Conservation (phyloP, 73 alveolate species). For the Paramecium primaurelia region DNA sequence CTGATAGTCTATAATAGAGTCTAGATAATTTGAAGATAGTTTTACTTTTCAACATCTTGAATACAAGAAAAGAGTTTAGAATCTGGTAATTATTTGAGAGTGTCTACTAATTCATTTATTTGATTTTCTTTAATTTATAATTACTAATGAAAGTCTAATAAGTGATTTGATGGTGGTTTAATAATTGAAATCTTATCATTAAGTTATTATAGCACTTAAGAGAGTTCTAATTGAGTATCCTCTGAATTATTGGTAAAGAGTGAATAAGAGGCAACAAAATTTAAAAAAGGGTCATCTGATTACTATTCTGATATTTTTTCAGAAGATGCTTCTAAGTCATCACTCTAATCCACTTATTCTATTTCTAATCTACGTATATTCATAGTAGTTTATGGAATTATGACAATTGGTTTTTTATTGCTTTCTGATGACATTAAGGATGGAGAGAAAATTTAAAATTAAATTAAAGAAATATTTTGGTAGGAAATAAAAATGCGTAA, state of each 20-base stretch:
- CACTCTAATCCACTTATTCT: background rate
- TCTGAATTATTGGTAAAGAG: background rate
- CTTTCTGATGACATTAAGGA: background rate
- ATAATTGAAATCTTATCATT: background rate
- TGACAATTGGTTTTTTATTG: background rate
- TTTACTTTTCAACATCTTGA: slow-evolving; percentile 14
- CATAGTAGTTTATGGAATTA: background rate
- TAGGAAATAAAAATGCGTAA: background rate
- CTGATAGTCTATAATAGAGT: background rate
- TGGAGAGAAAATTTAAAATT: background rate
- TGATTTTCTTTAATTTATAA: background rate
- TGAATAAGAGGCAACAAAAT: slow-evolving; percentile 28
- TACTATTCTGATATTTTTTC: background rate
- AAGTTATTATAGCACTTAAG: background rate
- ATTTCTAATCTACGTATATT: background rate
- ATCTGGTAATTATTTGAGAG: slow-evolving; percentile 19
- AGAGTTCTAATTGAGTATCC: background rate
- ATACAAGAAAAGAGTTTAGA: background rate
- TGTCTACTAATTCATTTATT: background rate
- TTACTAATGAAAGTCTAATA: background rate
- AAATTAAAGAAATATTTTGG: background rate
- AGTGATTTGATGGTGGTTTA: background rate
- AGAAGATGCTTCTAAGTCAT: background rate
- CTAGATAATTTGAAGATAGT: background rate
- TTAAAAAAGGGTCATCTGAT: slow-evolving; percentile 19